Base-by-base conservation (phyloP, 164 flowering plant genomes). In the Amborella trichopoda region DNA sequence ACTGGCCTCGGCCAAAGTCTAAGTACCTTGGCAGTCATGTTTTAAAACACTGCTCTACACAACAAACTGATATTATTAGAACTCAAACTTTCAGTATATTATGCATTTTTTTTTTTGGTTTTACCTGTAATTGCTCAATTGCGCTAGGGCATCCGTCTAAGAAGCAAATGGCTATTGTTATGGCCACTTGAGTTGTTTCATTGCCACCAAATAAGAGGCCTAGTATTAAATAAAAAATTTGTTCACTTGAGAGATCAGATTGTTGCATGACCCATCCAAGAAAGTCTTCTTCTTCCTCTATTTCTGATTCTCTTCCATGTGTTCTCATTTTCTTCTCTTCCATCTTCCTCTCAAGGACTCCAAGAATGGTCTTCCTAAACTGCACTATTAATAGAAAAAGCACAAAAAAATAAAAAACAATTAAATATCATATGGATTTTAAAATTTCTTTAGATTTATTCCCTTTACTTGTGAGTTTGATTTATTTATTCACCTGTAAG, bases 191-290 rank as follows among this genome's bases (percentile, higher is more conserved):
- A 0, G 97, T 78, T 28, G 97, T 89, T 59, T 85, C 97, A 51
- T 89, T 95, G 48, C 97, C 97, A 19, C 95, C 97, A 39, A 89
- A 89, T 22, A 89, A 80, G 61, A 89, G 61, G 50, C 97, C 85
- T 36, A 89, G 63, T 13, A 89, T 60, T 59, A 89, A 69, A 64
- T 89, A 95, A 2, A 89, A 74, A 17, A 85, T 86, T 46, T 85
- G 97, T 64, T 89, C 94, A 1, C 78, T 86, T 0, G 85, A 78
- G n/a, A 90, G 78, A 55, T 68, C 69, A 0, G 97, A 77, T 54
- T 90, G 76, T 63, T 76, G 81, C 61, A 80, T 26, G 0, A 79
- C 94, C 95, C 97, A 90, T 23, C 85, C 85, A 5, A 90, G 79
- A 23, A 90, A 78, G 72, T 90, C 95, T 49, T 84, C 80, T 6